A percentile compares a stretch with the other conserved stretches of the same genome.
Evolutionary conservation across 2,329 filamentous ascomycete species (phyloP).

Genomic region (Emergomyces africanus): DNA sequence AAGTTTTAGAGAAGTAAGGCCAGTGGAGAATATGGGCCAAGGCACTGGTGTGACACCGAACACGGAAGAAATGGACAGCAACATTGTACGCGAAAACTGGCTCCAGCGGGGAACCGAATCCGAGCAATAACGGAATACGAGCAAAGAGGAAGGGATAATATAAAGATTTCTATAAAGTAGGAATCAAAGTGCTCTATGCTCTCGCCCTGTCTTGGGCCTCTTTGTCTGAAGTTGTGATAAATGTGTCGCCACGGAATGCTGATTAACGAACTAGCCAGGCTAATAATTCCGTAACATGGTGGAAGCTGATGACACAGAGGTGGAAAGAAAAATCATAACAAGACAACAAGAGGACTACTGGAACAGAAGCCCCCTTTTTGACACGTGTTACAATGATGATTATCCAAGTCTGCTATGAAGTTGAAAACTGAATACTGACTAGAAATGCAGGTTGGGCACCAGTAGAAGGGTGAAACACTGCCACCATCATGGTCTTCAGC

Average conservation of each 20-base stretch:
- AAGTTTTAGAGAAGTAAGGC: not conserved
- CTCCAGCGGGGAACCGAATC: not conserved
- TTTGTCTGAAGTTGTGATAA: not conserved
- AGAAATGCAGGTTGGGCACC: not conserved
- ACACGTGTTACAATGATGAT: conserved; percentile 2
- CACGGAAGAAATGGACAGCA: not conserved
- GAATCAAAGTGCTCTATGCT: not conserved
- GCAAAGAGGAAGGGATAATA: not conserved
- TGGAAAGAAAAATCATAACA: not conserved
- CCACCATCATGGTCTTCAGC: not conserved
- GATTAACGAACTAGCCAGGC: not conserved
- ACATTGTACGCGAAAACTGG: not conserved
- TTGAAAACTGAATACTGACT: not conserved
- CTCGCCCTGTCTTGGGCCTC: conserved; percentile 3
- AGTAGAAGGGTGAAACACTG: not conserved
- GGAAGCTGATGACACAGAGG: not conserved
- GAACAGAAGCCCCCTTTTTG: not conserved
- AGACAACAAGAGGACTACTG: not conserved
- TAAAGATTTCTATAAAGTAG: not conserved
- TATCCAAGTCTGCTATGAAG: not conserved
- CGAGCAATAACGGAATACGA: not conserved
- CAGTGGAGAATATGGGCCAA: not conserved
- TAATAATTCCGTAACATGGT: not conserved
- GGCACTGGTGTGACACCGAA: not conserved
- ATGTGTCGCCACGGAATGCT: not conserved